These are phyloP conservation scores for Dothidotthia symphoricarpi DNA, from an alignment of 2,329 filamentous ascomycete genomes.

Conservation along the genomic window DNA sequence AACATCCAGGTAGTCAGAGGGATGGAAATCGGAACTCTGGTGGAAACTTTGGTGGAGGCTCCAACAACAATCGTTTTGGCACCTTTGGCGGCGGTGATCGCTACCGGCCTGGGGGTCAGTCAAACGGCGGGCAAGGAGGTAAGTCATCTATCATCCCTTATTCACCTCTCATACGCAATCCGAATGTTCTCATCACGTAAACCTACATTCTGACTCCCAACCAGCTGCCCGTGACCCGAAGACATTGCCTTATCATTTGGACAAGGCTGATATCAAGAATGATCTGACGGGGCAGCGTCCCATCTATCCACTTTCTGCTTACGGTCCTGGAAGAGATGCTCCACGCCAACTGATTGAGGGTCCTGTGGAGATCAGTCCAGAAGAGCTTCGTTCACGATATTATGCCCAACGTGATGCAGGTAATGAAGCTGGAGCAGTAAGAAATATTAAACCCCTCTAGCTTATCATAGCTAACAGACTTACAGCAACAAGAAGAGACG, in stretches of 20 bases:
- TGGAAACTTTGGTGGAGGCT: conserved; percentile 26
- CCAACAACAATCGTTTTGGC: conserved; percentile 54
- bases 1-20: conserved; percentile 54
- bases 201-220: not conserved
- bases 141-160: too few species aligned
- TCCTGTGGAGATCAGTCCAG: conserved; percentile 78
- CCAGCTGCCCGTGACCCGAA: conserved; percentile 21
- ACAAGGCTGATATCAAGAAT: conserved; percentile 32
- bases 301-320: conserved; percentile 82
- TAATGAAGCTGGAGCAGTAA: conserved; percentile 56
- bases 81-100: conserved; percentile 43
- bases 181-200: not conserved
- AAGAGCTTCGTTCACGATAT: conserved; percentile 75
- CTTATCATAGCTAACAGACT: conserved; percentile 11
- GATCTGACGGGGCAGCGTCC: conserved; percentile 73
- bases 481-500: conserved; percentile 60
- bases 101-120: conserved; percentile 34
- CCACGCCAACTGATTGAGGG: conserved; percentile 85
- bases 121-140: conserved; percentile 26
- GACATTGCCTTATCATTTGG: conserved; percentile 26
- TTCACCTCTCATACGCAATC: too few species aligned
- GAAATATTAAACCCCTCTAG: conserved; percentile 6
- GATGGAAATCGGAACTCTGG: conserved; percentile 21
- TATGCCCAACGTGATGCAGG: conserved; percentile 65
- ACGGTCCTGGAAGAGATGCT: conserved; percentile 73